Evolutionary conservation across 257 asterid genomes (phyloP).

Genomic region (Euphrasia confusa): DNA sequence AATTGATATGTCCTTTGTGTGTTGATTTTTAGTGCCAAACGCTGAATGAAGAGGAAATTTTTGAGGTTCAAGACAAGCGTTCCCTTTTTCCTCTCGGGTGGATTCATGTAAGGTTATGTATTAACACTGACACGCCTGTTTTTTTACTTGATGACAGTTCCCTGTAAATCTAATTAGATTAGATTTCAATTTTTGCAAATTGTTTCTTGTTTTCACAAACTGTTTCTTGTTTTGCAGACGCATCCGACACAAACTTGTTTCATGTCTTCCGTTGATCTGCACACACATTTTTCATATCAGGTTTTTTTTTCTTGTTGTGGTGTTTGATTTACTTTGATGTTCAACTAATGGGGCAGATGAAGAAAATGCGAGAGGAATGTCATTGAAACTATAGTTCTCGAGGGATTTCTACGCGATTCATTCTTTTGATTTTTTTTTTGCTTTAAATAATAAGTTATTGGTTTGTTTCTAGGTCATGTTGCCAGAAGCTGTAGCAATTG

Average conservation of each 20-base stretch:
- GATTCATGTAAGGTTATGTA: conserved; percentile 77
- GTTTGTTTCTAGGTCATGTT: conserved; percentile 67
- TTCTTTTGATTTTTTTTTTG: not conserved
- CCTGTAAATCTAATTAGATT: not conserved
- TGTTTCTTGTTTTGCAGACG: conserved; percentile 63
- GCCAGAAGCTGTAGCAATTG: conserved; percentile 93
- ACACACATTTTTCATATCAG: conserved; percentile 98
- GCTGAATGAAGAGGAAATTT: conserved; percentile 89
- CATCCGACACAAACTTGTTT: conserved; percentile 98
- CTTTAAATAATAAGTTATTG: not conserved
- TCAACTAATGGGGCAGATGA: not conserved
- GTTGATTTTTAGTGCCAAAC: conserved; percentile 71
- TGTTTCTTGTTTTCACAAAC: conserved; percentile 5
- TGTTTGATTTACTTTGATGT: conserved; percentile 20
- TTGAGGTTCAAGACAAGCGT: conserved; percentile 70
- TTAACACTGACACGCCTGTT: not conserved
- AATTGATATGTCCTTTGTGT: conserved; percentile 22
- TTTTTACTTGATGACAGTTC: too few species aligned
- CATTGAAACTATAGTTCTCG: not conserved
- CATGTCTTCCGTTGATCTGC: conserved; percentile 97
- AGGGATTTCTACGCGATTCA: not conserved
- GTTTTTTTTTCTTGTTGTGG: conserved; percentile 38
- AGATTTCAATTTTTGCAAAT: conserved; percentile 18
- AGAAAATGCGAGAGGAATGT: not conserved
- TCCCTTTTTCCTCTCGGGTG: conserved; percentile 93